phyloP scores from a whole-genome alignment of 2,329 filamentous ascomycete genomes.

The Alternaria gaisen region DNA sequence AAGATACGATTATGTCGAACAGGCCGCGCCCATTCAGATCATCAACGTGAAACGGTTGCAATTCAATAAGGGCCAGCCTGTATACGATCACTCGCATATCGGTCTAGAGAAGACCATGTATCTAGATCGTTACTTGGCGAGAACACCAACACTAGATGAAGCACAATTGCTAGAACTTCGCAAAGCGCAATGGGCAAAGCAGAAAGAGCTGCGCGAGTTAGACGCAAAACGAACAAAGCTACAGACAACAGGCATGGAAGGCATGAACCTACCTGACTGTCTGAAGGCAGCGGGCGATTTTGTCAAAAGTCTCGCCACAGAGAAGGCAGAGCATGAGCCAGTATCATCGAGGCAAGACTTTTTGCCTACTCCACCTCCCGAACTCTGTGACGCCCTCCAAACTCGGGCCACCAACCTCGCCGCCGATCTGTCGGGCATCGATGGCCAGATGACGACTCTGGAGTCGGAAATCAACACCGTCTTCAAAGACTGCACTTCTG shows the following conservation, averaged over 20 bases:
- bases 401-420: slow-evolving; percentile 34
- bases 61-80: slow-evolving; percentile 64
- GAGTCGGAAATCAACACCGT: slow-evolving; percentile 62
- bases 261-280: slow-evolving; percentile 37
- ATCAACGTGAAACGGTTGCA: slow-evolving; percentile 87
- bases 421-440: slow-evolving; percentile 38
- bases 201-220: slow-evolving; percentile 67
- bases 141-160: slow-evolving; percentile 39
- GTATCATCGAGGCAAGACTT: slow-evolving; percentile 10
- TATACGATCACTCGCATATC: slow-evolving; percentile 67
- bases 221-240: slow-evolving; percentile 58
- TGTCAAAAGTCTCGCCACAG: slow-evolving; percentile 27
- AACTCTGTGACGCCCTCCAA: slow-evolving; percentile 32
- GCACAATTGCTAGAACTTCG: slow-evolving; percentile 68
- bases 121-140: slow-evolving; percentile 78
- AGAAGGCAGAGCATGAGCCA: slow-evolving; percentile 13
- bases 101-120: slow-evolving; percentile 83
- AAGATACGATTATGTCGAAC: slow-evolving; percentile 56
- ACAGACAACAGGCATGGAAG: slow-evolving; percentile 43
- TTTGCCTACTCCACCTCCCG: slow-evolving; percentile 30
- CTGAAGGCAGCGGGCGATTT: slow-evolving; percentile 44
- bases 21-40: slow-evolving; percentile 85
- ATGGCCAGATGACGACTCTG: slow-evolving; percentile 55
- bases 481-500: slow-evolving; percentile 69
- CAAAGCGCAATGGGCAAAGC: slow-evolving; percentile 77